Base-by-base conservation (phyloP, 768 basidiomycete genomes). In the Rickenella mellea region DNA sequence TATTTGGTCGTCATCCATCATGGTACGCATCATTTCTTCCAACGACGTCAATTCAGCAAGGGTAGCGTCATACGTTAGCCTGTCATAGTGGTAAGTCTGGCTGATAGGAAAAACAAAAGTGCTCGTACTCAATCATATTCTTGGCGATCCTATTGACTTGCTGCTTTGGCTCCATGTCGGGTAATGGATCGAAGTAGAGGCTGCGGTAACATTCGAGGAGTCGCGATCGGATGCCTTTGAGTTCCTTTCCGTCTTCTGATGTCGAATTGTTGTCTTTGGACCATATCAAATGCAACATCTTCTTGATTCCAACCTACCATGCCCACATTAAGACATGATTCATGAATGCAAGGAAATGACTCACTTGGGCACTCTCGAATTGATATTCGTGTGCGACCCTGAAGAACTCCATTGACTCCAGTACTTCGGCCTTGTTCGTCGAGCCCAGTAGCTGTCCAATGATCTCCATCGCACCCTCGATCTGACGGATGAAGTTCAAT, bases 231-330 rank as follows among this genome's bases (percentile, higher is more conserved):
- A 98, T 73, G 21, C 94, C 91, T 58, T 92, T 93, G 35, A 91
- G 60, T 57, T 93, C 89, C 49, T 73, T 74, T 19, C 75, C 78
- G 38, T 82, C 80, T 49, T 80, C 78, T n/a, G 76, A 77, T n/a
- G 84, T 77, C 19, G 76, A 70, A 39, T 66, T 83, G 54, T 90
- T 90, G 55, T 99, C 94, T 57, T 98, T 98, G 21, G 77, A 75
- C 96, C 96, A 98, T 51, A 99, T 88, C 20, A 99, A 69, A 59
- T 98, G 96, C 11, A 99, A 58, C 94, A 98, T 97, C 54, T 82
- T 89, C 67, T 86, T 91, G 55, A 99, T 82, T 1, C 96, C 96
- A 11, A 64, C 62, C 90, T 94, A 50, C 25, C 33, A 33, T 42
- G 10, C 19, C 4, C 6, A 19, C 33, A 45, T 29, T 12, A 36